Conservation (phyloP, 2,329 filamentous ascomycete species). For the Lachnellula arida region DNA sequence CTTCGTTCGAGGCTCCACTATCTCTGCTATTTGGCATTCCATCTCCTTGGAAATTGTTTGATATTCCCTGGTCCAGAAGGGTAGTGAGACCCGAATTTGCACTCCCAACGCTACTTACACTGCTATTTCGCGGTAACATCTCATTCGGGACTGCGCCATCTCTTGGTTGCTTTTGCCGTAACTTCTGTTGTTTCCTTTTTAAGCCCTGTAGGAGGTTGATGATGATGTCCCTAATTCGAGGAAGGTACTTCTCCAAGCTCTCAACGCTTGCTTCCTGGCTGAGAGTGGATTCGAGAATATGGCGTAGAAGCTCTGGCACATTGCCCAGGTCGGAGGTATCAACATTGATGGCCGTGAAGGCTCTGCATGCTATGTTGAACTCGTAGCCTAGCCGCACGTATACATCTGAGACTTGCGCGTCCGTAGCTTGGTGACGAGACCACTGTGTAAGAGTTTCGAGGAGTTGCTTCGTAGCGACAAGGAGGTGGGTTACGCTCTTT, state of each 20-base stretch:
- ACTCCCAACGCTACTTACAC: constrained; percentile 55
- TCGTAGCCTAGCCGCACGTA: constrained; percentile 97
- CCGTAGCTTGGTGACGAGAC: constrained; percentile 87
- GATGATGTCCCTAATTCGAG: constrained; percentile 94
- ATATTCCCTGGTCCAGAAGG: constrained; percentile 52
- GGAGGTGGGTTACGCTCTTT: constrained; percentile 95
- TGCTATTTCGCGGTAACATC: constrained; percentile 41
- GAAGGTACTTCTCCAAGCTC: constrained; percentile 89
- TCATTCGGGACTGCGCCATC: constrained; percentile 35
- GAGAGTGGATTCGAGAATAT: constrained; percentile 90
- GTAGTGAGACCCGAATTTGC: constrained; percentile 53
- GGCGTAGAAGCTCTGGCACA: constrained; percentile 83
- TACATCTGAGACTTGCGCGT: constrained; percentile 94
- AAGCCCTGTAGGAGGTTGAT: constrained; percentile 94
- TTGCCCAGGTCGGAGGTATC: constrained; percentile 92
- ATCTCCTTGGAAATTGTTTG: constrained; percentile 24
- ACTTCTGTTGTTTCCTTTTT: constrained; percentile 92
- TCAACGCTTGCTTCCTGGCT: constrained; percentile 94
- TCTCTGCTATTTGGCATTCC: constrained; percentile 18
- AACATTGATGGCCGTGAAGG: constrained; percentile 94
- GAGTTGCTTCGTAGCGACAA: constrained; percentile 96
- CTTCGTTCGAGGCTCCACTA: constrained; percentile 26
- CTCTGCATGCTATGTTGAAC: constrained; percentile 97
- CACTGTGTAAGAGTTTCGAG: constrained; percentile 96
- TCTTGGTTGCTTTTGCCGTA: constrained; percentile 59